Conservation (phyloP, 768 basidiomycete species). For the Boletus subcaerulescens region DNA sequence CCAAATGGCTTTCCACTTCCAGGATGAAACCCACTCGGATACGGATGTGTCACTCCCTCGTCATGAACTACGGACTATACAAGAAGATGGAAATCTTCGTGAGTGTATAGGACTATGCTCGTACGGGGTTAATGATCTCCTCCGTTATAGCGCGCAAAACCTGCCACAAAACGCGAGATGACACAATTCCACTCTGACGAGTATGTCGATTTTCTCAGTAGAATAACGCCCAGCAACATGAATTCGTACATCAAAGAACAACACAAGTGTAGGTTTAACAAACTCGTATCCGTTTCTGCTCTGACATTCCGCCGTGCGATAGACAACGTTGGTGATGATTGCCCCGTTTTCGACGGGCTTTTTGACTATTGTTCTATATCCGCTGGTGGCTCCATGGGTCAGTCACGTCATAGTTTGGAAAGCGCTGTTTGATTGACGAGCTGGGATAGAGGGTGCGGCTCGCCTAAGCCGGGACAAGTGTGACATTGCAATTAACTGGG, state of each 20-base stretch:
- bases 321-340: conserved; percentile 99
- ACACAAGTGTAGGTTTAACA: conserved; percentile 72
- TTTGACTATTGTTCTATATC: conserved; percentile 99
- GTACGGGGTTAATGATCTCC: conserved; percentile 1
- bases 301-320: background rate
- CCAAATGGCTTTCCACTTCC: background rate
- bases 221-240: conserved; percentile 95
- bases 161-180: conserved; percentile 99
- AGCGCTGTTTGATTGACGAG: conserved; percentile 1
- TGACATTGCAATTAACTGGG: conserved; percentile 99
- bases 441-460: conserved; percentile 85
- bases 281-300: background rate
- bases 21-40: conserved; percentile 98
- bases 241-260: conserved; percentile 91
- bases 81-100: conserved; percentile 99
- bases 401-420: conserved; percentile 23
- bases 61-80: conserved; percentile 99
- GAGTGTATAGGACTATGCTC: conserved; percentile 33
- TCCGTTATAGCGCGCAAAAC: conserved; percentile 82
- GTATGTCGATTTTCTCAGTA: conserved; percentile 94
- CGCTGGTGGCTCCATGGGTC: conserved; percentile 99
- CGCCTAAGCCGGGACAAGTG: conserved; percentile 94
- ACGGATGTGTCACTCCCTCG: conserved; percentile 98
- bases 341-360: conserved; percentile 96
- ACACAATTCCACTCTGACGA: conserved; percentile 99